phyloP scores from a whole-genome alignment of 768 basidiomycete genomes.

The Boletus rex-veris region DNA sequence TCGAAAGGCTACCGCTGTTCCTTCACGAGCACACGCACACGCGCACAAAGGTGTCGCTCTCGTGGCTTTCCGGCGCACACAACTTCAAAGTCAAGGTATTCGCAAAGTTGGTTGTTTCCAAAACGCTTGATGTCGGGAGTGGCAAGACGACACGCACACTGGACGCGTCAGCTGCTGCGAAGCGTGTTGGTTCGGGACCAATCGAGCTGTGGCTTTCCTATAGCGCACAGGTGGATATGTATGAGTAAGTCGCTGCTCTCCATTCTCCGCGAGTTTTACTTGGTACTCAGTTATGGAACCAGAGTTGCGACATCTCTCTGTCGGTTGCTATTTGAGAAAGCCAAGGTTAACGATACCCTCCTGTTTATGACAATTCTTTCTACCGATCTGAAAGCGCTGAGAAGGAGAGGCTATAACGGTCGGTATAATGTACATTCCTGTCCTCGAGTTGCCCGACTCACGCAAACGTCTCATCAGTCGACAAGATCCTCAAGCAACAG shows the following conservation, averaged over 20 bases:
- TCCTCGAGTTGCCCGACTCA: conserved; percentile 6
- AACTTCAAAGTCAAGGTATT: conserved; percentile 73
- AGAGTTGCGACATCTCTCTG: conserved; percentile 87
- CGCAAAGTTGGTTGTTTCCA: conserved; percentile 59
- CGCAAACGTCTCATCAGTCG: conserved; percentile 48
- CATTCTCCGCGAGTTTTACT: background rate
- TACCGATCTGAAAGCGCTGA: conserved; percentile 79
- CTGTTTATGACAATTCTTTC: conserved; percentile 92
- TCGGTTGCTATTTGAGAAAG: conserved; percentile 70
- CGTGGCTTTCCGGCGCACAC: conserved; percentile 58
- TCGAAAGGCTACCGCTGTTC: conserved; percentile 88
- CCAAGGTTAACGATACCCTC: conserved; percentile 82
- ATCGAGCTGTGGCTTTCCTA: conserved; percentile 75
- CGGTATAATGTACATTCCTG: conserved; percentile 11
- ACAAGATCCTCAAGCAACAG: conserved; percentile 85
- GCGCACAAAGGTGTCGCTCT: conserved; percentile 54
- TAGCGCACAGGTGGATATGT: conserved; percentile 81
- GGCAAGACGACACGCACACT: conserved; percentile 49
- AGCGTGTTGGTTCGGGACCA: conserved; percentile 49
- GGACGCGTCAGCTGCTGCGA: conserved; percentile 74
- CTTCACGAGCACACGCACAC: conserved; percentile 83
- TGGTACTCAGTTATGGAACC: conserved; percentile 2
- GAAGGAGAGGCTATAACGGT: conserved; percentile 86
- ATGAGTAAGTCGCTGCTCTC: conserved; percentile 63
- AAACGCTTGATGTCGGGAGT: conserved; percentile 53